These are phyloP conservation scores for Candida taoyuanica DNA, from an alignment of 805 yeast genomes.

Conservation along the genomic window DNA sequence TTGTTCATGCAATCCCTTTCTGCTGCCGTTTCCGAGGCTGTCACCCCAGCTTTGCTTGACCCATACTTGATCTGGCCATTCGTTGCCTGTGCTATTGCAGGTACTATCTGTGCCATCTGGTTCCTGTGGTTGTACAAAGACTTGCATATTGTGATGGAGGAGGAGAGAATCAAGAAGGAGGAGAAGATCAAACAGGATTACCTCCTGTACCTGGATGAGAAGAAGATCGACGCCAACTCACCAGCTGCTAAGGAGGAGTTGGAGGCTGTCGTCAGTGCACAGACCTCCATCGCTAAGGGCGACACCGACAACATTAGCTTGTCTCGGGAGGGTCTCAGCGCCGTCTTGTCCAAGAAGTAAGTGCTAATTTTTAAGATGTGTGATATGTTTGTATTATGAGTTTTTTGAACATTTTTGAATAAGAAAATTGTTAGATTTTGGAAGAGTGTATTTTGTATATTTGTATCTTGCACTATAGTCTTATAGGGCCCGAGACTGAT, in stretches of 20 bases:
- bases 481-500: no score
- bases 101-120: constrained; percentile 51
- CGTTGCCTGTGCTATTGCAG: constrained; percentile 55
- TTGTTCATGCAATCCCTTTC: constrained; percentile 73
- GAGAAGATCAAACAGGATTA: constrained; percentile 13
- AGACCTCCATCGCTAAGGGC: constrained; percentile 3
- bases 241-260: constrained; percentile 1
- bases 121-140: constrained; percentile 38
- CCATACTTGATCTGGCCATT: constrained; percentile 71
- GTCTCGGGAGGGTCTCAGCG: constrained; percentile 1
- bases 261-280: constrained; percentile 6
- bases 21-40: constrained; percentile 70
- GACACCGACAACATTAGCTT: background rate
- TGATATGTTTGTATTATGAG: no score
- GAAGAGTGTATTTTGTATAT: no score
- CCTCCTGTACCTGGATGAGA: constrained; percentile 7
- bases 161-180: constrained; percentile 20
- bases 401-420: no score
- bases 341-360: constrained; percentile 4
- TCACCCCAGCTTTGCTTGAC: constrained; percentile 60
- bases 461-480: no score
- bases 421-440: no score
- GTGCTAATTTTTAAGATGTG: no score
- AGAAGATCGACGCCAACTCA: background rate
- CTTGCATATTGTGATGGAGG: constrained; percentile 21